A percentile compares a stretch with the other conserved stretches of the same genome.
These are phyloP conservation scores for Lonicera japonica DNA, from an alignment of 129 eudicot genomes.

Conservation along the genomic window DNA sequence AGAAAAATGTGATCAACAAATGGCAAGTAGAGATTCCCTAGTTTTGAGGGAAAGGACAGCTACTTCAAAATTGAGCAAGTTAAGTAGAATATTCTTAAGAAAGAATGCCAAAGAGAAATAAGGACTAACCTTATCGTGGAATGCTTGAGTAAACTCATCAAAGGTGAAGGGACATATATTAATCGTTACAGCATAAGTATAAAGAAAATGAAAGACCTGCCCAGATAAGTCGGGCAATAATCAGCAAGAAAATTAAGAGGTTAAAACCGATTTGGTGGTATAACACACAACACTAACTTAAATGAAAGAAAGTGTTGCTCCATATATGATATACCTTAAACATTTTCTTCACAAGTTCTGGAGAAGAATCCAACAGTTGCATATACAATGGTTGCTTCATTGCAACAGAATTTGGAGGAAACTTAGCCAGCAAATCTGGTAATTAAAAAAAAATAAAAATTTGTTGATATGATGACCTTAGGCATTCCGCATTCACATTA, in stretches of 20 bases:
- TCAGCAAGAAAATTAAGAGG: background rate
- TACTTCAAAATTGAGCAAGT: background rate
- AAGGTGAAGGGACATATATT: slow-evolving; percentile 58
- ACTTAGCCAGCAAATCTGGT: slow-evolving; percentile 80
- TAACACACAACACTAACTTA: background rate
- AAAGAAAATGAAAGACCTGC: slow-evolving; percentile 83
- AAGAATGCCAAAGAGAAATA: slow-evolving; percentile 1
- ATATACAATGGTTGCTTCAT: slow-evolving; percentile 56
- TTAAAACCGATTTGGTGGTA: background rate
- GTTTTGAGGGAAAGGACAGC: background rate
- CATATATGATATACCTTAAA: slow-evolving; percentile 76
- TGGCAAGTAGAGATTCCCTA: background rate
- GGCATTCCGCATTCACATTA: slow-evolving; percentile 7
- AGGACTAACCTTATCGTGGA: slow-evolving; percentile 66
- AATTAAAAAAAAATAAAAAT: slow-evolving; percentile 10
- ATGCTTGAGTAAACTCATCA: slow-evolving; percentile 81
- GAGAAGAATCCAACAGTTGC: slow-evolving; percentile 83
- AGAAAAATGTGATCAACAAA: slow-evolving; percentile 10
- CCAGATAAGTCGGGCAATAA: slow-evolving; percentile 15
- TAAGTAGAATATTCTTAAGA: background rate
- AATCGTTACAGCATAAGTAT: slow-evolving; percentile 69
- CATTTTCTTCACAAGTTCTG: slow-evolving; percentile 68
- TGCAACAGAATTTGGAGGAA: slow-evolving; percentile 76
- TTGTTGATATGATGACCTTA: slow-evolving; percentile 1
- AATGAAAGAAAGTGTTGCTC: background rate